Evolutionary conservation across 116 monocot species (phyloP), one percentile per base, ranked within the genome.

Genomic region (Posidonia oceanica): DNA sequence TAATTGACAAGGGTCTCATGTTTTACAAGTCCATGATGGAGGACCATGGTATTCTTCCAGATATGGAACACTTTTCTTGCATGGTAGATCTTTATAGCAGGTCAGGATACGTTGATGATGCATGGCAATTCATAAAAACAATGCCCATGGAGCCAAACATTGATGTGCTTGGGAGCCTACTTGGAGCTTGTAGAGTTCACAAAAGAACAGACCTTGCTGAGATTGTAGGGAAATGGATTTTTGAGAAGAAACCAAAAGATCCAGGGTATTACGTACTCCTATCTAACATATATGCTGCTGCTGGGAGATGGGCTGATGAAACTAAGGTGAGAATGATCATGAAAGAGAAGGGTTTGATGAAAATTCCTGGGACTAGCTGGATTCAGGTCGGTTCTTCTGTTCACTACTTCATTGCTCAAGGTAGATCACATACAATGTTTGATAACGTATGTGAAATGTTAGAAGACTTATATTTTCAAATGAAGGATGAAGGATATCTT

Each of bases 61-160:
- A 83, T 21, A 85, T 74, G 81, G 85, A 81, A 61, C 89, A 89
- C 62, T 89, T 81, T 69, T 78, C 85, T 6, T 85, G 89, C 67
- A 77, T 85, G 61, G 82, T 83, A 11, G 85, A 89, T 63, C 76
- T 85, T 36, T 75, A 79, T 51, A 71, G 79, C 18, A 76, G 85
- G 51, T 78, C 79, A 23, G 89, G 85, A 15, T 39, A 52, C 38
- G 41, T 89, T 52, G 79, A 86, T 3, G 66, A 81, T n/a, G 86
- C 89, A 48, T 89, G 79, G 81, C 61, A 80, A 20, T 86, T 89
- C 54, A 78, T 89, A 14, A 6, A 21, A 37, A 81, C 60, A 38
- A 81, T 89, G 83, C 72, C 63, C 6, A 36, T 77, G 1, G 77
- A 78, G 62, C 75, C 83, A 36, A 70, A 75, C 36, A 66, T 81